Evolutionary conservation across 2,329 filamentous ascomycete species (phyloP), one percentile per base, ranked within the genome.

Genomic region (Hawksworthiomyces lignivorus): DNA sequence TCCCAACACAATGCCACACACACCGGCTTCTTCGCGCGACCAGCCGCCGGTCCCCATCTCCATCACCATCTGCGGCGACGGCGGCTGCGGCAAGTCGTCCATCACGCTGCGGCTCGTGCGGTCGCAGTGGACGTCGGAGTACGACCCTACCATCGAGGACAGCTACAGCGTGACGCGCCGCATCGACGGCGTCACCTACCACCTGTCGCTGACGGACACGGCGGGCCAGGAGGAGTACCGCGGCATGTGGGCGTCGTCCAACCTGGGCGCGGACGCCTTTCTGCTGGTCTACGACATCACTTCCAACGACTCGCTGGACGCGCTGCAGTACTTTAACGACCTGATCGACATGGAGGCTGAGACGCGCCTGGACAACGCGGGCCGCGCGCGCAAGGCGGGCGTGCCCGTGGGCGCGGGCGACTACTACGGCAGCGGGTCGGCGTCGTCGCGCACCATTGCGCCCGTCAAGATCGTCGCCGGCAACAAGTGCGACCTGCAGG

Each of bases 201-300:
- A 86, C 61, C 78, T 92, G 27, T 72, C 75, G 36, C 73, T 92
- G 37, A 90, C 84, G 46, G 86, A 92, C 67, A 90, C 86, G 1
- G 86, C 86, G 20, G 86, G 86, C n/a, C 86, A 92, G 61, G 86
- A 92, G 64, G 86, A 92, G 65, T 92, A 92, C 67, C 82, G 86
- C 51, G 82, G 84, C 53, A 85, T 92, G 70, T 92, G 86, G 86
- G 84, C 84, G 1, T 73, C 79, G 26, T 81, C 80, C 19, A 90
- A 89, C 60, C 75, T 90, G 14, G 74, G 77, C 57, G 82, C 83
- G 48, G 86, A 92, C 59, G 86, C 85, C 49, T 92, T 90, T 65
- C 72, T 92, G 18, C 75, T 92, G 54, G 86, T 92, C 52, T 92
- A 92, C 73, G 86, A 92, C 65, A 90, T 92, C 63, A 92, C 86